Conservation (phyloP, 129 eudicot species). For the Saussurea involucrata region DNA sequence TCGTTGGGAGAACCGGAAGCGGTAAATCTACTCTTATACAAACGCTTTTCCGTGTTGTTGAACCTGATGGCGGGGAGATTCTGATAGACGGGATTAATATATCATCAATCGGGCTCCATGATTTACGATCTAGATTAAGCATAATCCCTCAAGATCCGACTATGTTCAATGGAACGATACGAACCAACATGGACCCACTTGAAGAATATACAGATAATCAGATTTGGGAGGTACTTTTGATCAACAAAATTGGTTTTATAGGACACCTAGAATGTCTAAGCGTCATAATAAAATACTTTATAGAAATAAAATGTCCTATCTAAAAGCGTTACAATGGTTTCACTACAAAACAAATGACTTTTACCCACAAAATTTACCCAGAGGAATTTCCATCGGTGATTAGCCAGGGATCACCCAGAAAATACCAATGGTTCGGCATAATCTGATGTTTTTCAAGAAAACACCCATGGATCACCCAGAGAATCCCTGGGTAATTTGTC, state of each 20-base stretch:
- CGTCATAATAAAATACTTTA: no score
- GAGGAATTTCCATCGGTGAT: no score
- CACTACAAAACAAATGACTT: no score
- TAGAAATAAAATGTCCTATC: no score
- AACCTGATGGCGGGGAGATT: slow-evolving; percentile 63
- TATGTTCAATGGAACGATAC: slow-evolving; percentile 84
- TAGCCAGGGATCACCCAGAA: no score
- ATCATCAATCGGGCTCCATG: slow-evolving; percentile 79
- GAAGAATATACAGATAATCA: slow-evolving; percentile 79
- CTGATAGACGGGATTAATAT: slow-evolving; percentile 67
- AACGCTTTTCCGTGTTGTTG: slow-evolving; percentile 86
- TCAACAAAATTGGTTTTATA: neutral
- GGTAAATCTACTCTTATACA: slow-evolving; percentile 95
- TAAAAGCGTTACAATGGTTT: neutral
- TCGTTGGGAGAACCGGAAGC: slow-evolving; percentile 96
- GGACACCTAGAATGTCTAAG: neutral
- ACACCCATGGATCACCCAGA: no score
- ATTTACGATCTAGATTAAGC: slow-evolving; percentile 80
- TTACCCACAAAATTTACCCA: no score
- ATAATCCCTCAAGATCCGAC: slow-evolving; percentile 97
- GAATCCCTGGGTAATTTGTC: no score
- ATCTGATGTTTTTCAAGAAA: no score
- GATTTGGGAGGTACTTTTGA: slow-evolving; percentile 76
- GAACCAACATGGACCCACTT: slow-evolving; percentile 92
- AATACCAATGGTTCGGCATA: no score